These are phyloP conservation scores for Chalciporus chontae DNA, from an alignment of 768 basidiomycete species.

Conservation along the genomic window DNA sequence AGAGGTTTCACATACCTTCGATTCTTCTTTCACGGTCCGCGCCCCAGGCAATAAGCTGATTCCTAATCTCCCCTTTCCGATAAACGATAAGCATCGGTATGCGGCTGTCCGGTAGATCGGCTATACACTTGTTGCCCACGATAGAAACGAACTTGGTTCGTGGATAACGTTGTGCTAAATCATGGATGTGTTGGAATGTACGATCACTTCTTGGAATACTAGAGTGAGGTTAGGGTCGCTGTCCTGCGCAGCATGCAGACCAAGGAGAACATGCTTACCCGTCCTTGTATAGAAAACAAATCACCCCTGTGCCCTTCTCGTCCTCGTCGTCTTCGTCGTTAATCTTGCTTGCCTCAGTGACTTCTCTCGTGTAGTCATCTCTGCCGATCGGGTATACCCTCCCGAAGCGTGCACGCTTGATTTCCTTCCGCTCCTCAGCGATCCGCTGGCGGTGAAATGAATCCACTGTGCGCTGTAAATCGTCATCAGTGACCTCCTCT, in stretches of 20 bases:
- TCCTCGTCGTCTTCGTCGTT: conserved; percentile 63
- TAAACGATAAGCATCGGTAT: conserved; percentile 93
- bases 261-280: conserved; percentile 51
- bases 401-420: conserved; percentile 72
- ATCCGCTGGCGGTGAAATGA: conserved; percentile 62
- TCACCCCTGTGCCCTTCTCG: conserved; percentile 82
- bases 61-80: conserved; percentile 84
- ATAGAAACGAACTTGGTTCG: conserved; percentile 96
- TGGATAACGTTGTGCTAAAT: conserved; percentile 78
- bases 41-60: conserved; percentile 84
- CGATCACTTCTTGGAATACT: conserved; percentile 83
- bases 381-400: conserved; percentile 83
- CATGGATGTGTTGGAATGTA: conserved; percentile 62
- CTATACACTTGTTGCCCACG: conserved; percentile 91
- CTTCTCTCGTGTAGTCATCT: conserved; percentile 92
- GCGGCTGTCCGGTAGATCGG: conserved; percentile 89
- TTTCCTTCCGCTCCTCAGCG: conserved; percentile 54
- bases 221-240: conserved; percentile 1
- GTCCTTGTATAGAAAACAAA: conserved; percentile 95
- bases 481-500: conserved; percentile 74
- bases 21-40: conserved; percentile 70
- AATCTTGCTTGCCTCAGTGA: conserved; percentile 85
- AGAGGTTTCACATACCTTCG: conserved; percentile 55
- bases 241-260: not conserved
- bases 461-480: conserved; percentile 70